Percentiles rank a stretch among this genome's conserved stretches.
Evolutionary conservation across 768 basidiomycete species (phyloP).

Genomic region (Rhodotorula paludigena): DNA sequence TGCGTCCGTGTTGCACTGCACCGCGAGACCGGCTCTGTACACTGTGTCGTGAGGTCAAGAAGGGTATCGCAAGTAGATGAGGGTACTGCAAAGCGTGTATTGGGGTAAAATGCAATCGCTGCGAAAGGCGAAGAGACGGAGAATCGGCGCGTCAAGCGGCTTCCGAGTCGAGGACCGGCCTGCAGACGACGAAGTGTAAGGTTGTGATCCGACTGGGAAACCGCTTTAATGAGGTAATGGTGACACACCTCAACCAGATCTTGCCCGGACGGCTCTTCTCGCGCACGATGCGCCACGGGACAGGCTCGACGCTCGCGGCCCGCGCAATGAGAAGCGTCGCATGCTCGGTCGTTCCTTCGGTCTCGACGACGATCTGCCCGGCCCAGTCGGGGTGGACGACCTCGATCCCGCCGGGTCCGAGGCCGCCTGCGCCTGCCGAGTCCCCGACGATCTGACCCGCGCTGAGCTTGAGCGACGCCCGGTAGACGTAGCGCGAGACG

Average conservation of each 20-base stretch:
- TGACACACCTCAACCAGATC: constrained; percentile 11
- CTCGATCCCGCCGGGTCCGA: constrained; percentile 36
- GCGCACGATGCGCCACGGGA: constrained; percentile 19
- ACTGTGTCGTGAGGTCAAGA: no score
- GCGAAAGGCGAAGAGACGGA: no score
- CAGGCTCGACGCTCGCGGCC: constrained; percentile 13
- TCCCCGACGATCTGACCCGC: constrained; percentile 26
- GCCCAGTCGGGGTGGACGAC: constrained; percentile 38
- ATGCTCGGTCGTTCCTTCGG: constrained; percentile 41
- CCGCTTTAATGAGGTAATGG: no score
- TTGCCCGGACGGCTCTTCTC: constrained; percentile 16
- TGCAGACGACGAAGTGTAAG: not conserved
- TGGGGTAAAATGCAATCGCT: no score
- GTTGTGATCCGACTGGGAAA: no score
- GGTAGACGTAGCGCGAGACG: constrained; percentile 39
- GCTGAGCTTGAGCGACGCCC: constrained; percentile 14
- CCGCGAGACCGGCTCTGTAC: no score
- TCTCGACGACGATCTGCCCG: constrained; percentile 35
- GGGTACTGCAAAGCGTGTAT: no score
- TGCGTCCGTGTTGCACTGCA: no score
- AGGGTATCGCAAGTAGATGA: no score
- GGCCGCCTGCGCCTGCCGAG: not conserved
- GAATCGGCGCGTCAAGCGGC: not conserved
- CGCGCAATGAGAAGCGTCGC: constrained; percentile 31
- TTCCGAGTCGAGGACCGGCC: constrained; percentile 4